Base-by-base conservation (phyloP, 2,329 filamentous ascomycete genomes). In the Elsinoe australis region DNA sequence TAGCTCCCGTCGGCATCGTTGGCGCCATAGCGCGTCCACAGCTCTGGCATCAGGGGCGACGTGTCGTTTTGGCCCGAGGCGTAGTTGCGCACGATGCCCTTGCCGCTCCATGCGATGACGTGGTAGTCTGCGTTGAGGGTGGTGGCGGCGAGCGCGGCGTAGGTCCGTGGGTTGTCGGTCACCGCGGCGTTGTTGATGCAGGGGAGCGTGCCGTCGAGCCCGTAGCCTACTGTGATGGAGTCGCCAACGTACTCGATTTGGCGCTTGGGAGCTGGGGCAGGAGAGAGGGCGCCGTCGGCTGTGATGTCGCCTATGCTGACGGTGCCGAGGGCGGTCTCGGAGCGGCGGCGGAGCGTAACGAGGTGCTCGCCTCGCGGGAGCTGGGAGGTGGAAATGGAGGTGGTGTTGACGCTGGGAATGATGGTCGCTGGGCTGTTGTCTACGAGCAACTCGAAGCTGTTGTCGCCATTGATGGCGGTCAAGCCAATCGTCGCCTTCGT, bases 181-280 rank as follows among this genome's bases (percentile, higher is more conserved):
- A 69, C 49, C 4, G 58, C 57, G 2, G 69, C 67, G 2, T 58
- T 61, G 57, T 71, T 66, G 2, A 57, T 57, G 53, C 69, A 71
- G 7, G 68, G 68, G 14, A 61, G 52, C 4, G 57, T 55, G 32
- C 66, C 69, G 47, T 69, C 67, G 10, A 70, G 61, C 1, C 69
- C 69, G 51, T 71, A 71, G 3, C 67, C 69, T 3, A 69, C 68
- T 2, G 60, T 66, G 52, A 71, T 71, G 18, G 67, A 71, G 56
- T 71, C 69, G 6, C 69, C 69, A 21, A 71, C 67, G 36, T 70
- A 56, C 52, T 71, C 67, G 32, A 71, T 70, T 49, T 64, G 64
- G 18, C 64, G 65, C 7, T 54, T 55, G 2, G 60, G 58, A 1
- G 50, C 51, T 5, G 51, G 39, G 9, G 36, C 12, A 5, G 36